phyloP scores from a whole-genome alignment of 2,329 filamentous ascomycete genomes.

The Dichotomopilus funicola region DNA sequence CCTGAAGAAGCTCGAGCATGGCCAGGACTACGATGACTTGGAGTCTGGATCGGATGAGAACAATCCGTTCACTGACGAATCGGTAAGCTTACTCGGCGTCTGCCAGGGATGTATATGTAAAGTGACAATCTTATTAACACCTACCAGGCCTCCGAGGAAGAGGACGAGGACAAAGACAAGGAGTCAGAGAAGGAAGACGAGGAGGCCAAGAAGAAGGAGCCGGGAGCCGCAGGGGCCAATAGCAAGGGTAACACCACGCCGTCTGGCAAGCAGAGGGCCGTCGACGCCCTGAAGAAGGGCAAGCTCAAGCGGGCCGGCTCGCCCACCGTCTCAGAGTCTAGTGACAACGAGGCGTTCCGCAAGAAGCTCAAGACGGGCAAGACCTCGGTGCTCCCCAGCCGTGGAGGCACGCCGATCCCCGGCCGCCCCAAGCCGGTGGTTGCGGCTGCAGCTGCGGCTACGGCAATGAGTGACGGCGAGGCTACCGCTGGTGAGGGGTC shows the following conservation, averaged over 20 bases:
- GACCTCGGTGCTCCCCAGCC: constrained; percentile 44
- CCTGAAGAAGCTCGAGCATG: constrained; percentile 77
- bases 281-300: constrained; percentile 46
- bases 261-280: constrained; percentile 40
- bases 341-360: constrained; percentile 79
- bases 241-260: constrained; percentile 62
- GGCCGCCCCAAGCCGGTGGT: constrained; percentile 38
- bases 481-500: constrained; percentile 63
- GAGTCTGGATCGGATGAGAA: constrained; percentile 38
- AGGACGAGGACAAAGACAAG: constrained; percentile 54
- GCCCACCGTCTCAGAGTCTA: constrained; percentile 81
- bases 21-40: constrained; percentile 77
- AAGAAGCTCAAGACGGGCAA: constrained; percentile 65
- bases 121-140: too few relatives aligned
- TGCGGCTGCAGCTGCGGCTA: constrained; percentile 36
- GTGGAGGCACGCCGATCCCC: constrained; percentile 49
- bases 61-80: constrained; percentile 32
- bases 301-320: constrained; percentile 81
- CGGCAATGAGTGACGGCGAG: constrained; percentile 60
- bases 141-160: constrained; percentile 49
- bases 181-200: constrained; percentile 50
- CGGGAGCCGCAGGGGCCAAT: constrained; percentile 47
- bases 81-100: constrained; percentile 22
- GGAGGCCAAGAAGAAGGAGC: constrained; percentile 46
- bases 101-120: not conserved